phyloP scores from a whole-genome alignment of 2,329 filamentous ascomycete species.

The Stagonosporopsis chrysanthemi region DNA sequence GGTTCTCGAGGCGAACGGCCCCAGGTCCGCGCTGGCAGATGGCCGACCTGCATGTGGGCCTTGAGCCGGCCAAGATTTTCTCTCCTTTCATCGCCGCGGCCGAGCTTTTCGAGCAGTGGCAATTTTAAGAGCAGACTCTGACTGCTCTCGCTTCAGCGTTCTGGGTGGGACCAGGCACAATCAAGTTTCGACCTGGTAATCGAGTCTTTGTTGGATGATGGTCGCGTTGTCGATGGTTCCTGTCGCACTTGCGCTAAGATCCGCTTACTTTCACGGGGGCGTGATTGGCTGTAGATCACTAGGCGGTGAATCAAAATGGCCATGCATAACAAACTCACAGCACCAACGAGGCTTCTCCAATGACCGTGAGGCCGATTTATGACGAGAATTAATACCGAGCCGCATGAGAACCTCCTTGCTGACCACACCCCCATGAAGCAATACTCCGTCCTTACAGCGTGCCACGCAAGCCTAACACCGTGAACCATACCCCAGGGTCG shows the following conservation, averaged over 20 bases:
- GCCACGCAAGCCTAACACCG: slow-evolving; percentile 25
- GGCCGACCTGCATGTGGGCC: slow-evolving; percentile 8
- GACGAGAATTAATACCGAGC: slow-evolving; percentile 27
- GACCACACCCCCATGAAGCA: slow-evolving; percentile 28
- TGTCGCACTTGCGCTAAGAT: slow-evolving; percentile 22
- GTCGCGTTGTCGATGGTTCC: slow-evolving; percentile 15
- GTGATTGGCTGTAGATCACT: slow-evolving; percentile 29
- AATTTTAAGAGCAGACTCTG: neutral
- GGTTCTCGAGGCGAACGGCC: slow-evolving; percentile 28
- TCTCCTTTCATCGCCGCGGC: slow-evolving; percentile 18
- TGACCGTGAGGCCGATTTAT: slow-evolving; percentile 26
- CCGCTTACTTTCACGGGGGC: slow-evolving; percentile 33
- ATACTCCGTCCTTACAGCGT: slow-evolving; percentile 23
- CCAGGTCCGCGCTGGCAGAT: slow-evolving; percentile 27
- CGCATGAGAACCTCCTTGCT: slow-evolving; percentile 28
- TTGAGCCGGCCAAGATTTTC: slow-evolving; percentile 17
- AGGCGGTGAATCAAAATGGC: slow-evolving; percentile 19
- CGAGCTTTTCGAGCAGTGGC: slow-evolving; percentile 1
- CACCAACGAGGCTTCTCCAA: slow-evolving; percentile 28
- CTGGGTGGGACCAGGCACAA: neutral
- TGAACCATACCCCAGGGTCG: slow-evolving; percentile 27
- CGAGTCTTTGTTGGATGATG: slow-evolving; percentile 3
- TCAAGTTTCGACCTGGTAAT: slow-evolving; percentile 1
- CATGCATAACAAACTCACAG: slow-evolving; percentile 14
- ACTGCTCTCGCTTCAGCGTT: neutral